Percentiles rank a stretch among this genome's conserved stretches.
These are phyloP conservation scores for Xylona heveae DNA, from an alignment of 495 filamentous ascomycete genomes.

Conservation along the genomic window DNA sequence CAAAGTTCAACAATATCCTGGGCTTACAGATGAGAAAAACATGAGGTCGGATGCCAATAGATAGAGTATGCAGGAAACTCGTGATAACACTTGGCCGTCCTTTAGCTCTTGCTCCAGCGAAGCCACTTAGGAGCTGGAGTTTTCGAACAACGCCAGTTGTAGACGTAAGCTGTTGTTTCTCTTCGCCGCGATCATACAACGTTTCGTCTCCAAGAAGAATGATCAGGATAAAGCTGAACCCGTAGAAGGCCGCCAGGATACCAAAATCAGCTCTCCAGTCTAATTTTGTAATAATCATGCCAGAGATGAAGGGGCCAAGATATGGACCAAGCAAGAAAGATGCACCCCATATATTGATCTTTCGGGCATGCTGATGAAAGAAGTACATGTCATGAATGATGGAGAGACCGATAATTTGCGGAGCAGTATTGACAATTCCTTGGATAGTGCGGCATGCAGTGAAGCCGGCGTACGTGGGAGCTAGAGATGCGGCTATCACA, in stretches of 20 bases:
- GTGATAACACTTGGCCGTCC: constrained; percentile 9
- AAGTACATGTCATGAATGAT: constrained; percentile 26
- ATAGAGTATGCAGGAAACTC: constrained; percentile 8
- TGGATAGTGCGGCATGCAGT: constrained; percentile 30
- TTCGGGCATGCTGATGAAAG: constrained; percentile 23
- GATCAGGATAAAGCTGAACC: constrained; percentile 19
- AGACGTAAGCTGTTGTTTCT: constrained; percentile 4
- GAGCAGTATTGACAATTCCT: constrained; percentile 25
- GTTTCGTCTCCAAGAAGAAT: constrained; percentile 27
- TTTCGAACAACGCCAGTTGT: constrained; percentile 5
- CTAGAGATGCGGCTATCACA: constrained; percentile 24
- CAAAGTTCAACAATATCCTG: constrained; percentile 7
- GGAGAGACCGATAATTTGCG: constrained; percentile 23
- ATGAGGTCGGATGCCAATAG: constrained; percentile 10
- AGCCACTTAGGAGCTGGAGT: constrained; percentile 10
- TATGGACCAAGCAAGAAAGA: constrained; percentile 24
- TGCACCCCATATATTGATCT: constrained; percentile 28
- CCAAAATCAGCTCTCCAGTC: constrained; percentile 24
- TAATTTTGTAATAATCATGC: constrained; percentile 17
- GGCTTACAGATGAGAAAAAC: constrained; percentile 12
- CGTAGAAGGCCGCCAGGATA: constrained; percentile 24
- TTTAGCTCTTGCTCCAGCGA: constrained; percentile 9
- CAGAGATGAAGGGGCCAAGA: constrained; percentile 23
- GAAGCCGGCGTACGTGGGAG: constrained; percentile 23
- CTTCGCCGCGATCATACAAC: constrained; percentile 15